Evolutionary conservation across 768 basidiomycete species (phyloP).

Genomic region (Amanita rimosa): DNA sequence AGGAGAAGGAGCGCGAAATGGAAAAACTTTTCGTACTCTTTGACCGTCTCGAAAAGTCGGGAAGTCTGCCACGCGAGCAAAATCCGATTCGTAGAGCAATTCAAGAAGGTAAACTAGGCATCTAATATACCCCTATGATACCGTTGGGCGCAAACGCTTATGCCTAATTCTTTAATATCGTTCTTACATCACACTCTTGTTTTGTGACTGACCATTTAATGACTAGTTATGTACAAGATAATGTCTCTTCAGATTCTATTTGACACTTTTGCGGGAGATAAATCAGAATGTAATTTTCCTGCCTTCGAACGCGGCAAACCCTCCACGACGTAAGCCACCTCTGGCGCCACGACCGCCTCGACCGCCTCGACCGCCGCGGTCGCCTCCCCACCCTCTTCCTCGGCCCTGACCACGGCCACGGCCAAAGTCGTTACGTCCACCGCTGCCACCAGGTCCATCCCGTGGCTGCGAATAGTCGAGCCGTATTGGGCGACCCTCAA

Average conservation of each 20-base stretch:
- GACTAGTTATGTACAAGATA: slow-evolving; percentile 1
- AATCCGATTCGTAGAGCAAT: slow-evolving; percentile 71
- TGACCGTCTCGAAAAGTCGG: slow-evolving; percentile 73
- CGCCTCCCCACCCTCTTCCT: slow-evolving; percentile 26
- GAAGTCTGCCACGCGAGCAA: slow-evolving; percentile 49
- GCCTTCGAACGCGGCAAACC: slow-evolving; percentile 52
- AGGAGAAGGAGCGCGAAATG: slow-evolving; percentile 91
- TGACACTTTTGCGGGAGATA: background rate
- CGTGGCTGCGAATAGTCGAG: slow-evolving; percentile 83
- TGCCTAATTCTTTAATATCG: background rate
- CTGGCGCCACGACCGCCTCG: slow-evolving; percentile 31
- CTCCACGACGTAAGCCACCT: slow-evolving; percentile 48
- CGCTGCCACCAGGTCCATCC: slow-evolving; percentile 45
- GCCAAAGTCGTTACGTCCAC: slow-evolving; percentile 29
- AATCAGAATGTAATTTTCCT: slow-evolving; percentile 53
- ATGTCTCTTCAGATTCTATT: background rate
- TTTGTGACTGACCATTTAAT: background rate
- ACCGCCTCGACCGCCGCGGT: slow-evolving; percentile 27
- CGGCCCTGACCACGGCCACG: slow-evolving; percentile 31
- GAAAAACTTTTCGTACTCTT: slow-evolving; percentile 90
- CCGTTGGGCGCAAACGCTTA: background rate
- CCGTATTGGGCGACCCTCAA: slow-evolving; percentile 73
- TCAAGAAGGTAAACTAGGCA: slow-evolving; percentile 22
- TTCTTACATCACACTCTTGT: background rate
- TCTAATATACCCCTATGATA: background rate